Base-by-base conservation (phyloP, 2,329 filamentous ascomycete species). In the Sphaerulina vaccinii region DNA sequence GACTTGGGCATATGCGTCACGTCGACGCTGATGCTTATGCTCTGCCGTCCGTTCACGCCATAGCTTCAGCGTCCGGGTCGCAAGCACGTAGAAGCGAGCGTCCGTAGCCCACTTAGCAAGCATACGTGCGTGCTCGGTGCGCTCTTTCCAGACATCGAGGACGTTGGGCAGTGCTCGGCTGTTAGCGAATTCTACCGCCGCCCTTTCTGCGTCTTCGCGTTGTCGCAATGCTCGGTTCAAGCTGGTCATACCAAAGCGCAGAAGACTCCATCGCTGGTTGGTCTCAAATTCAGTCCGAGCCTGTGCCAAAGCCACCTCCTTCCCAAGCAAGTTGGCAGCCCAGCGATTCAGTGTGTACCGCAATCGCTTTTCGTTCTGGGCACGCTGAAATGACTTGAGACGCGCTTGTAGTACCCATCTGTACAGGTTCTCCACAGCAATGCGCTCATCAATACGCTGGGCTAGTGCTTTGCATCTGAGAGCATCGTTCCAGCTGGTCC, bases 401-500 rank as follows among this genome's bases (percentile, higher is more conserved):
- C 74, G 65, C 16, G 72, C 75, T 27, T 77, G 75, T 23, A 85
- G 62, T n/a, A 79, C 74, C 82, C 82, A 85, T 65, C 75, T 82
- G 65, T 83, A 84, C 55, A 86, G 70, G 5, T 72, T 68, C 61
- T 85, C 76, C 23, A 79, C 68, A 36, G 80, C 70, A 35, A 84
- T 58, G 3, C 82, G 76, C 56, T 80, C 76, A 56, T 84, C 74
- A 41, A 84, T 79, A 11, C 75, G 76, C 16, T 74, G 70, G 42
- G 68, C 70, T 1, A 85, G 66, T 13, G 76, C 75, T 58, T 77
- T 72, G 55, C 74, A 77, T 15, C 83, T 79, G 13, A 84, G 71
- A 13, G 71, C 71, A 60, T 85, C 80, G 56, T 85, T 85, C 84
- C 83, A 86, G 9, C 72, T 70, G 1, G 76, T 83, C 72, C 79